Evolutionary conservation across 305 asterid species (phyloP).

Genomic region (Rubia peregrina): DNA sequence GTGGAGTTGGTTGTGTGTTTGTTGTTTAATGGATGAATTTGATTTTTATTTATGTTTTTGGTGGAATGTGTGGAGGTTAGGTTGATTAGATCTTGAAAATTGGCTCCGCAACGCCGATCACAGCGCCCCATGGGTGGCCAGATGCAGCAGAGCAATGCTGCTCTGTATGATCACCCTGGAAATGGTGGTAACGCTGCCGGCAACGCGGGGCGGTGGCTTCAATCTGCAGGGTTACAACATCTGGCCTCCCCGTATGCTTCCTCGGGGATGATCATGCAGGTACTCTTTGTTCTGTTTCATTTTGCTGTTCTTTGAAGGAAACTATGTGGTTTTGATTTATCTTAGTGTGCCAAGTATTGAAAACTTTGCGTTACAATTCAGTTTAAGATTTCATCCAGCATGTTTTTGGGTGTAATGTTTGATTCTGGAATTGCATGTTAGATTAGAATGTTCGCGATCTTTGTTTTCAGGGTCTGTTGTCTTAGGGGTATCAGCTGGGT

Average conservation of each 20-base stretch:
- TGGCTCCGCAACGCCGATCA: constrained; percentile 96
- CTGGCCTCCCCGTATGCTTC: constrained; percentile 93
- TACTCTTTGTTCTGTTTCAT: constrained; percentile 18
- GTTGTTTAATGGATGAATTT: not conserved
- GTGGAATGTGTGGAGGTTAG: constrained; percentile 11
- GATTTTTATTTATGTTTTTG: not conserved
- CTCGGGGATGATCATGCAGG: constrained; percentile 81
- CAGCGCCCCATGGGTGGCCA: constrained; percentile 99
- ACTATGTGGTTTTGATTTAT: not conserved
- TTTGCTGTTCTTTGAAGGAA: constrained; percentile 9
- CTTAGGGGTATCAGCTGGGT: not conserved
- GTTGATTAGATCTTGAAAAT: constrained; percentile 60
- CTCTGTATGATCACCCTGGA: constrained; percentile 84
- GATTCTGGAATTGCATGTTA: not conserved
- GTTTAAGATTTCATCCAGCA: not conserved
- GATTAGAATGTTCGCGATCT: not conserved
- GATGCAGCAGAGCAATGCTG: constrained; percentile 93
- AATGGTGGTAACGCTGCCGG: constrained; percentile 61
- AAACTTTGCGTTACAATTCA: not conserved
- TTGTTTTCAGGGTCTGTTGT: not conserved
- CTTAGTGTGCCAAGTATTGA: not conserved
- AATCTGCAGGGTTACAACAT: constrained; percentile 99
- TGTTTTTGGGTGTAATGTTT: not conserved
- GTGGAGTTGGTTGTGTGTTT: not conserved
- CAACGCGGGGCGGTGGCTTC: constrained; percentile 95